Base-by-base conservation (phyloP, 2,329 filamentous ascomycete genomes). In the Exutisphaerella laricina region DNA sequence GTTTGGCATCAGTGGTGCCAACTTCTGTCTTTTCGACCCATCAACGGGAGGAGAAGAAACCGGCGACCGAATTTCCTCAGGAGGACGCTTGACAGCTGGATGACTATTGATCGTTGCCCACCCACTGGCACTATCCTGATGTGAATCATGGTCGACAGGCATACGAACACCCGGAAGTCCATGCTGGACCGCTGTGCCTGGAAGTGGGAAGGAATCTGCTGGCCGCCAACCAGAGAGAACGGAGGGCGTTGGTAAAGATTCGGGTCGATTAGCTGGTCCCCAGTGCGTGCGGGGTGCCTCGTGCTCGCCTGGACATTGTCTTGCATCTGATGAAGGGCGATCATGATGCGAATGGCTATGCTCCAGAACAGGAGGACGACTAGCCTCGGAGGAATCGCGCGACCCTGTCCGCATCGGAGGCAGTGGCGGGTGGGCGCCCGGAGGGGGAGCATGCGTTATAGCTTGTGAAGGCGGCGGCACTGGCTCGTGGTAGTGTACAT, bases 51-150 rank as follows among this genome's bases (percentile, higher is more conserved):
- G 50, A 4, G 54, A 50, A 39, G 59, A 47, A 54, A 58, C 51
- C 51, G 59, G 44, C 33, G 58, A 58, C 8, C 31, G 32, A 34
- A 43, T 61, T 10, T 66, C 61, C 16, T 64, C 57, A n/a, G 63
- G 63, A 23, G 65, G 54, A 3, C 70, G 65, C 48, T 73, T 73
- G 2, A 57, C 51, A 5, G 61, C 59, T 26, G 64, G 56, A 41
- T 66, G 68, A 29, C 66, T 56, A 14, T 73, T 72, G 14, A 71
- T 64, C 4, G 68, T 59, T 1, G 67, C 64, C 70, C 70, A 72
- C 12, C 67, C 68, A 33, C 54, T 63, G 10, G 50, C 41, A 16
- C 46, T 38, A 26, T 31, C 41, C n/a, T 34, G 34, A 31, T 48
- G 47, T n/a, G n/a, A n/a, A n/a, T n/a, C n/a, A n/a, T n/a, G n/a